Evolutionary conservation across 1,139 yeast species (phyloP), one percentile per base, ranked within the genome.

Genomic region (Pichia inconspicua): DNA sequence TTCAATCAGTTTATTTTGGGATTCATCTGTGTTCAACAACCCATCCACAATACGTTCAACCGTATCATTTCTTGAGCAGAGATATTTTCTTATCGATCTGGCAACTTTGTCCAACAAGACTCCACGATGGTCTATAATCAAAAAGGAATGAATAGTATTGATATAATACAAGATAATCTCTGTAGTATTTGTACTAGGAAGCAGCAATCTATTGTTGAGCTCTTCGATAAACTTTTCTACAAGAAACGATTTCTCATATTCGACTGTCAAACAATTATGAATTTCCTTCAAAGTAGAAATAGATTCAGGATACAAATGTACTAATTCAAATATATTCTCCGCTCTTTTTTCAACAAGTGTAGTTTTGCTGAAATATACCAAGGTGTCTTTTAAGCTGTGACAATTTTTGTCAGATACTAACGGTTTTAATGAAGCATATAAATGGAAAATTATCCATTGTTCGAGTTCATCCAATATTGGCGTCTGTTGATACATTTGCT

Each of bases 41-140:
- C 96, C 95, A 55, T 78, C 72, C 1, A 92, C 90, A 17, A 90
- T 69, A 45, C 78, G 79, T 30, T 73, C 70, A 17, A 88, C 78
- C 0, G 94, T 78, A 60, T 92, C 97, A 1, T 78, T 76, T 52
- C 96, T 73, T 19, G 81, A 81, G 58, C 80, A 79, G 47, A 92
- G 69, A 58, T 74, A 73, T 40, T 75, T 65, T 44, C 95, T 67
- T 5, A 87, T 83, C 0, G 94, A 94, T 32, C 90, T 66, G 0
- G 85, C 78, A 0, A 84, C 94, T 52, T 79, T 79, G 62, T 87
- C 95, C 11, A 88, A 68, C 12, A 88, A 65, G 0, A 88, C 95
- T 0, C 96, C 97, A 41, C 86, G 75, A 2, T 96, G 95, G 58
- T 92, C 97, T n/a, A 92, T 70, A 0, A 83, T 68, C 30, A 84